Evolutionary conservation across 2,329 filamentous ascomycete species (phyloP), one percentile per base, ranked within the genome.

Genomic region (Camillea tinctor): DNA sequence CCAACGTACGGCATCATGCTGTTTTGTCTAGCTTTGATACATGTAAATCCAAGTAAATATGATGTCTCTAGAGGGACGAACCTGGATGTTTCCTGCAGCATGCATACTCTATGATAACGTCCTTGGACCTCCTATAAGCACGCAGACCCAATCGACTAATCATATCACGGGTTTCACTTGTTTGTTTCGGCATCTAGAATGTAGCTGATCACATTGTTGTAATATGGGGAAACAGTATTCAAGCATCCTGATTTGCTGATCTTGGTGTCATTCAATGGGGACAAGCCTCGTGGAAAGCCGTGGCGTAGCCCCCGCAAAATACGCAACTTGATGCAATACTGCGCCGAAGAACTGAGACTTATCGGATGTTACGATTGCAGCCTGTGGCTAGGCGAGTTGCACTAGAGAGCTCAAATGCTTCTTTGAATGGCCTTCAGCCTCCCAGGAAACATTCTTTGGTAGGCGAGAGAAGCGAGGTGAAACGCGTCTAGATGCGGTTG

Each of bases 401-500:
- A 55, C 30, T 52, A 23, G 23, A 52, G 51, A 26, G 48, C 40
- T 49, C 17, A 54, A 56, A 44, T 50, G 40, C 50, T 59, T 22
- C 21, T 54, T 48, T 50, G 22, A 60, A 60, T 36, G 13, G 53
- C 36, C n/a, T 15, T 15, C 13, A 15, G 17, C 36, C 11, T 50
- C 55, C 57, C 52, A 55, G 60, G 44, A 30, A 57, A 55, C 50
- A 57, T 22, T 36, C 40, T 59, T 58, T 55, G 26, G 24, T 62
- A 56, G 54, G 61, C 56, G 60, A 56, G 60, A 44, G 17, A 44
- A 44, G 36, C 13, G 36, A 44, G 36, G 17, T 44, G 52, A 60
- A 57, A 64, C 57, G 62, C 64, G 62, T 63, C 52, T 55, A 56
- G 64, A 60, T 62, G 58, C 56, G 59, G 61, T 62, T 57, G 62